Evolutionary conservation across 805 yeast species (phyloP), one percentile per base, ranked within the genome.

Genomic region (Lipomyces spencermartinsiae): DNA sequence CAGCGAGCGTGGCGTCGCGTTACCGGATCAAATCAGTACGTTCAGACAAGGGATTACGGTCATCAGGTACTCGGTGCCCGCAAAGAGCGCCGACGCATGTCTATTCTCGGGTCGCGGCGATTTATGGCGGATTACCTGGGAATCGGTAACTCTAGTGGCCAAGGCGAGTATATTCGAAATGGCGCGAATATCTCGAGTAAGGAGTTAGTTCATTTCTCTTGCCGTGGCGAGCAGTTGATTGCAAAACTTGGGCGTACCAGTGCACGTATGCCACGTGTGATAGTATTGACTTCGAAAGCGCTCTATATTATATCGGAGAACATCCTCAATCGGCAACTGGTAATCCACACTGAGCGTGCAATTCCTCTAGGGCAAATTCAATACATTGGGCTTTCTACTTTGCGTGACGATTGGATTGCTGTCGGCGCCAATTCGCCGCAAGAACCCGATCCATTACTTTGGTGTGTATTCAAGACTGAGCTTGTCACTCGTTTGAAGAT

Each of bases 191-290:
- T 95, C 55, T 71, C 75, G 1, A 81, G 80, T 19, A 72, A 71
- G 49, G 97, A 90, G 16, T 81, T 77, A 33, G 88, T 92, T n/a
- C 75, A 87, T 1, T 95, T 94, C 75, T 92, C 98, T 1, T 80
- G 86, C 58, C 86, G 89, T 60, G 97, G 97, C 56, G 97, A 95
- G 76, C 85, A 88, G 43, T 81, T 95, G 65, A 86, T 86, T 72
- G 84, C 97, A 12, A 94, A 95, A 75, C 92, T 95, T 78, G 99
- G 99, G 68, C 84, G 98, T 73, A 93, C 98, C 0, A 89, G 97
- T 5, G 87, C 86, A 71, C 83, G 97, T 69, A 76, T 91, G 64
- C 88, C 90, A 57, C 85, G 95, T 69, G 85, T 89, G 4, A 87
- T 92, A 71, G 80, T 95, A 56, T 80, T 95, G 69, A 91, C 97